Evolutionary conservation across 176 grass and related monocot species (phyloP).

Genomic region (Oryza meridionalis): DNA sequence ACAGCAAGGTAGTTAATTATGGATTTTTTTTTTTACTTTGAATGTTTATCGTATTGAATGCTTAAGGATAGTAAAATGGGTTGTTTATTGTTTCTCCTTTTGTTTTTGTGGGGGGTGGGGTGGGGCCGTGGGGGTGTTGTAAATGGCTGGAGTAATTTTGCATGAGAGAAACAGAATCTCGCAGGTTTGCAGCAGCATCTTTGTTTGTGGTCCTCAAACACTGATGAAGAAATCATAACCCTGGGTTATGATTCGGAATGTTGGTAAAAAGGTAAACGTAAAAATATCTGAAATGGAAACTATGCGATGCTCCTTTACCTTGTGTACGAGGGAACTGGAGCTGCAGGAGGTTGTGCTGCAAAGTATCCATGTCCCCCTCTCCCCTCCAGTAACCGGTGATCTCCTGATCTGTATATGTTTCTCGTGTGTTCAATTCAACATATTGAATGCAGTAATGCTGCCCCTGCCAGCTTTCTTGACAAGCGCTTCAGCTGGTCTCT

Average conservation of each 20-base stretch:
- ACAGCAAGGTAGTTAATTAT: background rate
- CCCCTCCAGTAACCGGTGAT: constrained; percentile 22
- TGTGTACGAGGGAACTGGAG: constrained; percentile 17
- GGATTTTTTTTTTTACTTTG: background rate
- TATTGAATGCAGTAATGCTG: constrained; percentile 34
- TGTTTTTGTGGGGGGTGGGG: too few relatives aligned
- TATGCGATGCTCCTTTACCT: background rate
- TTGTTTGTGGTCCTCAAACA: constrained; percentile 35
- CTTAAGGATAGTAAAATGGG: background rate
- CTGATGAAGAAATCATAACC: constrained; percentile 8
- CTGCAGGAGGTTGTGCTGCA: constrained; percentile 15
- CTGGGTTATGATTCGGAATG: background rate
- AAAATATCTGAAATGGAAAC: background rate
- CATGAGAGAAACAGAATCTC: background rate
- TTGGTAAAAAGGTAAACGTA: background rate
- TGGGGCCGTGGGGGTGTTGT: background rate
- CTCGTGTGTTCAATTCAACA: constrained; percentile 17
- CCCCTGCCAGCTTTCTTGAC: constrained; percentile 7
- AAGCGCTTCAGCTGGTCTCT: background rate
- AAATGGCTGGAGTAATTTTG: background rate
- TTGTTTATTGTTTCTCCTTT: background rate
- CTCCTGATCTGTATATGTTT: constrained; percentile 21
- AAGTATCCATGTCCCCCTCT: background rate
- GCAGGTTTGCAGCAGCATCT: constrained; percentile 3
- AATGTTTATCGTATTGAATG: background rate